Base-by-base conservation (phyloP, 202 grass and related monocot genomes). In the Schoenoplectus tabernaemontani region DNA sequence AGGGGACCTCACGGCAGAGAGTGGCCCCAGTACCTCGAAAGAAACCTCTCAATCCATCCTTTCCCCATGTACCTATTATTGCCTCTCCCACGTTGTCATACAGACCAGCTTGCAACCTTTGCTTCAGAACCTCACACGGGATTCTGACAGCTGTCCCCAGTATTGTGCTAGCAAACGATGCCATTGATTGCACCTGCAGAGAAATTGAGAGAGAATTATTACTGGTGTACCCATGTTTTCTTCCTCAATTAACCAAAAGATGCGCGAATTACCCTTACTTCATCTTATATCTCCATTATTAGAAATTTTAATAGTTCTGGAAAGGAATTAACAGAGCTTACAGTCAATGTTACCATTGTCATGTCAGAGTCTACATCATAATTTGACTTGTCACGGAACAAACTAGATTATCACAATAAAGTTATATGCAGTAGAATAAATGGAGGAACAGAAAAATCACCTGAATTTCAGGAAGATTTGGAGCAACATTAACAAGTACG, bases 101-200 rank as follows among this genome's bases (percentile, higher is more conserved):
- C 15, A 97, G 86, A 66, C 91, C 94, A 46, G 94, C 94, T 58
- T 97, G 94, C 42, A 97, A 81, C 64, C 94, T 89, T 84, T 97
- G 94, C 64, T 97, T 97, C 48, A 94, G 80, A 74, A 97, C 91
- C 81, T 97, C 94, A 64, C 89, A 97, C 48, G 94, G 91, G 59
- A 97, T 97, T 43, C 94, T 82, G 67, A 97, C 91, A 33, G 89
- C 91, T 47, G 94, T 97, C 36, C 94, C 94, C 57, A 97, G 83
- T 78, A 93, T 91, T 32, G 91, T 93, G 91, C 91, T 97, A 85
- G 91, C 93, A 85, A 97, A 97, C 48, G 94, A 97, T 77, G 94
- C 89, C 82, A 97, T 28, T 8, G 94, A 92, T 90, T 97, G 94
- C 66, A 97, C 91, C 94, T 97, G 56, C 50, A 68, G 23, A 83